Evolutionary conservation across 108 stramenopile species (phyloP), one percentile per base, ranked within the genome.

Genomic region (Cyclotella sp.): DNA sequence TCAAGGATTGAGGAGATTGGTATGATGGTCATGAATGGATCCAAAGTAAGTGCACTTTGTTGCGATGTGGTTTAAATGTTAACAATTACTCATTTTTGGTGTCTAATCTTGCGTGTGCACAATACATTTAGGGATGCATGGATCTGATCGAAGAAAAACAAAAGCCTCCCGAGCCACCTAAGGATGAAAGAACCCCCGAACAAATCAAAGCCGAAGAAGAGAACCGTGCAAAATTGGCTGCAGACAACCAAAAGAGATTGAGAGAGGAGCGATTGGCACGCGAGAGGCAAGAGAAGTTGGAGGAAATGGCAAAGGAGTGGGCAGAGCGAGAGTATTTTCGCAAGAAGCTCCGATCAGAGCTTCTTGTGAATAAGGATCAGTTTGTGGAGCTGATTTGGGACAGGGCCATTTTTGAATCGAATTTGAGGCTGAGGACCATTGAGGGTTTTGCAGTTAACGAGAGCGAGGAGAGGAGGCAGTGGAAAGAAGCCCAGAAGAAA

Each of bases 311-410:
- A 27, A 88, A 57, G 27, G 88, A 90, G 54, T 94, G 93, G 93
- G 89, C 88, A 21, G 89, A 94, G 69, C 88, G 89, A 43, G 89
- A 94, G 70, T 91, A 74, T 53, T 87, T 88, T 45, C 83, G 88
- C 12, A 84, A 88, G 68, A 74, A 86, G 81, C 83, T 87, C 71
- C 28, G 85, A 85, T 18, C 63, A 64, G 18, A 46, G 9, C 64
- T 83, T 40, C 30, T 30, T 40, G 80, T 91, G 73, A 77, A 75
- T 21, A 85, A 94, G 62, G 88, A 86, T 2, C 85, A 86, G 52
- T 94, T 85, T 68, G 88, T 78, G 51, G 81, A 91, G 54, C 67
- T 73, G 22, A 84, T 91, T 16, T 94, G 93, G 93, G 93, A 94
- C 18, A 84, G 91, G 29, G 93, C 93, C 46, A 67, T 94, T 62